Base-by-base conservation (phyloP, 169 alveolate species). In the Cryptosporidium ryanae region DNA sequence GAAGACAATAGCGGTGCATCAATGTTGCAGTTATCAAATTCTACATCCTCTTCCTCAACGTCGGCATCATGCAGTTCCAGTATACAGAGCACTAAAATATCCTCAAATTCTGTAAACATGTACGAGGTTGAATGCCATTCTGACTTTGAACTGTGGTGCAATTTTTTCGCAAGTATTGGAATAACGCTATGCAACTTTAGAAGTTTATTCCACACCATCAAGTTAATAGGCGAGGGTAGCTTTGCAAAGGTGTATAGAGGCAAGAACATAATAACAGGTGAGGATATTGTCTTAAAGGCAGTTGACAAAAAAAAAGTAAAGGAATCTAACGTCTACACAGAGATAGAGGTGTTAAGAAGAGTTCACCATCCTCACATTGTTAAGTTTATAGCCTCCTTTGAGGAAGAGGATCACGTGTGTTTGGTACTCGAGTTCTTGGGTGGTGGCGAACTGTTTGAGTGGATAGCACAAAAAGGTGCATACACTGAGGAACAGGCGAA, bases 391-490 rank as follows among this genome's bases (percentile, higher is more conserved):
- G 94, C 94, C 50, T 92, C 96, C 32, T 94, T 93, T 87, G 94
- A 93, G 54, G 95, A 93, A 66, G 91, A 89, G 81, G 94, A 91
- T 82, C 92, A 67, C 76, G 94, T 94, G 18, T 94, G 95, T 90
- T 83, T 96, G 18, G 96, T 96, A 18, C 90, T 95, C 93, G 98
- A 96, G 82, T 92, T 94, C 81, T 91, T 95, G 65, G 92, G 92
- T 31, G 98, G 98, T 43, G 96, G 95, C 38, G 98, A 96, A 66
- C 90, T 95, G 54, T 94, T 94, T 83, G 97, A 95, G 70, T 89
- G 96, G 66, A 93, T 96, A 43, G 95, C 91, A 43, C 93, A 91
- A 71, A 92, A 93, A 82, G 96, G 95, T 46, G 94, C 95, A 31
- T 94, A 94, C 82, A 55, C 96, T 31, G 98, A 96, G 91, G 90